These are phyloP conservation scores for Cladophialophora psammophila DNA, from an alignment of 2,329 filamentous ascomycete species.

Conservation along the genomic window DNA sequence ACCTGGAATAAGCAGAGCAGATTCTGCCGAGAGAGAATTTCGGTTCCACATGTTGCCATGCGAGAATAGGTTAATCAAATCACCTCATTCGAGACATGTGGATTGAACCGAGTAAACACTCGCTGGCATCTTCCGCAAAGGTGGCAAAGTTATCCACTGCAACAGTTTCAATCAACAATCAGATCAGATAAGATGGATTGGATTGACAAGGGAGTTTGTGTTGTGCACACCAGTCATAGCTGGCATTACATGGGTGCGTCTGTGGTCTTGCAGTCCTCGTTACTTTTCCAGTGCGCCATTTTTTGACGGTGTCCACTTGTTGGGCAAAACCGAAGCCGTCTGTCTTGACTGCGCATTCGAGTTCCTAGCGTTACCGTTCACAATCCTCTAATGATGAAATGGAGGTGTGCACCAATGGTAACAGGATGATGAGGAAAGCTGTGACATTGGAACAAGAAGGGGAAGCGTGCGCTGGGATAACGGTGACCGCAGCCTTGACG, in stretches of 20 bases:
- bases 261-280: background rate
- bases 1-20: background rate
- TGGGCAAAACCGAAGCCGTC: constrained; percentile 1
- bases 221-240: background rate
- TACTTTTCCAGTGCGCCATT: background rate
- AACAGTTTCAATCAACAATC: background rate
- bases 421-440: background rate
- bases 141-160: constrained; percentile 2
- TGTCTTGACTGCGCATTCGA: background rate
- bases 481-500: background rate
- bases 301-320: background rate
- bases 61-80: background rate
- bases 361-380: background rate
- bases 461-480: background rate
- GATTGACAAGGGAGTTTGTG: background rate
- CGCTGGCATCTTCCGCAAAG: background rate
- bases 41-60: background rate
- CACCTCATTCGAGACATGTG: background rate
- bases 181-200: background rate
- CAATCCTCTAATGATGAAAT: background rate
- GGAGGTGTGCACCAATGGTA: background rate
- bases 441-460: constrained; percentile 1
- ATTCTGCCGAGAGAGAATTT: background rate
- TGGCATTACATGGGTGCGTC: background rate
- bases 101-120: background rate